Percentiles rank a stretch among this genome's conserved stretches.
Conservation (phyloP, 208 protist genomes). For the Leptomonas pyrrhocoris region DNA sequence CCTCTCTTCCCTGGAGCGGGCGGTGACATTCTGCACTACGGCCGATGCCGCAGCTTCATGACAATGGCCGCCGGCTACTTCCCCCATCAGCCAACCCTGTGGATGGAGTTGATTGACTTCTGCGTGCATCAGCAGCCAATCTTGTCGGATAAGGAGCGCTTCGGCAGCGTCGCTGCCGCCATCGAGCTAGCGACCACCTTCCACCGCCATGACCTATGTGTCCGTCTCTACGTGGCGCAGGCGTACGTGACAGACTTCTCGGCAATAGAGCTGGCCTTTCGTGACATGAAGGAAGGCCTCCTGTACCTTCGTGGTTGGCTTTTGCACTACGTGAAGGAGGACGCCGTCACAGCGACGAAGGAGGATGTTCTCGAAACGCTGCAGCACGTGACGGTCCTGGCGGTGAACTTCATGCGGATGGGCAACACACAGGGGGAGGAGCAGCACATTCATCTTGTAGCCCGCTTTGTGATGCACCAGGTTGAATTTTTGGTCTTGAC, state of each 20-base stretch:
- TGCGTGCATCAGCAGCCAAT: slow-evolving; percentile 37
- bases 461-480: slow-evolving; percentile 80
- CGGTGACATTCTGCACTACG: slow-evolving; percentile 57
- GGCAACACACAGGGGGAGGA: slow-evolving; percentile 43
- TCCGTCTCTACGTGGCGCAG: slow-evolving; percentile 43
- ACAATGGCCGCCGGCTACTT: slow-evolving; percentile 67
- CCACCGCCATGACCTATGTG: slow-evolving; percentile 27
- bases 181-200: slow-evolving; percentile 34
- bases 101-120: slow-evolving; percentile 47
- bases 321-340: slow-evolving; percentile 49
- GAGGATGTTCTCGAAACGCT: slow-evolving; percentile 43
- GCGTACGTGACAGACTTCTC: slow-evolving; percentile 24
- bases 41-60: slow-evolving; percentile 54
- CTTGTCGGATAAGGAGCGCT: slow-evolving; percentile 36
- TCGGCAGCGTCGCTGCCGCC: slow-evolving; percentile 26
- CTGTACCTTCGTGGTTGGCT: slow-evolving; percentile 44
- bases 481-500: slow-evolving; percentile 82
- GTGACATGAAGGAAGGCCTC: slow-evolving; percentile 50
- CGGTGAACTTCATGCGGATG: slow-evolving; percentile 87
- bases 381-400: slow-evolving; percentile 61
- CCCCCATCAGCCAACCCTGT: slow-evolving; percentile 50
- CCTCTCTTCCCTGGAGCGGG: slow-evolving; percentile 38
- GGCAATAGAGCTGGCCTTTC: slow-evolving; percentile 36
- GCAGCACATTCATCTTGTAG: slow-evolving; percentile 63
- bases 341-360: neutral